Evolutionary conservation across 2,329 filamentous ascomycete species (phyloP), one percentile per base, ranked within the genome.

Genomic region (Whalleya microplaca): DNA sequence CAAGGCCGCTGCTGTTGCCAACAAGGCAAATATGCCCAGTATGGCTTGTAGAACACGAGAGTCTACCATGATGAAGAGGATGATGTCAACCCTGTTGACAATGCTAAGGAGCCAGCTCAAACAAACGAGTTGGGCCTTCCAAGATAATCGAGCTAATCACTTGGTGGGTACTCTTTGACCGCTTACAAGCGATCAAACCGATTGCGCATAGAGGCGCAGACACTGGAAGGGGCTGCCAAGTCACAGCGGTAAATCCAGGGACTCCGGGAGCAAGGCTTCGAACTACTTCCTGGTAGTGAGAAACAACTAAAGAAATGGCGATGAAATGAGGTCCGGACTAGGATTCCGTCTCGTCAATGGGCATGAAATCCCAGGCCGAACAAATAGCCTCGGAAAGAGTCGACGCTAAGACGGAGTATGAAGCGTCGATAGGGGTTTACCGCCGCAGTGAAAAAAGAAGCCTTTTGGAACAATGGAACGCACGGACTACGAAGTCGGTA

Each of bases 1-100:
- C 21, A 79, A 48, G 12, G 74, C 67, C 14, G 75, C 72, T 3
- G 71, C 63, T 2, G 78, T 79, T 9, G 76, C 70, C 18, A 77
- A 64, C 14, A 72, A 62, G 21, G 77, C 73, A 41, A 73, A 43
- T 20, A 64, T 54, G 52, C 77, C 78, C 53, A 78, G 64, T 51
- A 66, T 68, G 40, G 67, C 67, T n/a, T 72, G 70, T 32, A 78
- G 66, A 27, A 68, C 49, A 21, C 63, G 69, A 54, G 70, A 68
- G 37, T 75, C 61, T 45, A 65, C 61, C 75, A 79, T 79, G 41
- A 53, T 56, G 53, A 53, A 53, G 37, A 42, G 41, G 42, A 18
- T 20, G 51, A 46, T 46, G 46, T 46, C 32, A 55, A 29, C 21
- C 41, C 40, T 48, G 40, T 48, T 44, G 41, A 45, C 53, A 58